Evolutionary conservation across 139 green algal genomes (phyloP), one percentile per base, ranked within the genome.

Genomic region (Tetraselmis chui): DNA sequence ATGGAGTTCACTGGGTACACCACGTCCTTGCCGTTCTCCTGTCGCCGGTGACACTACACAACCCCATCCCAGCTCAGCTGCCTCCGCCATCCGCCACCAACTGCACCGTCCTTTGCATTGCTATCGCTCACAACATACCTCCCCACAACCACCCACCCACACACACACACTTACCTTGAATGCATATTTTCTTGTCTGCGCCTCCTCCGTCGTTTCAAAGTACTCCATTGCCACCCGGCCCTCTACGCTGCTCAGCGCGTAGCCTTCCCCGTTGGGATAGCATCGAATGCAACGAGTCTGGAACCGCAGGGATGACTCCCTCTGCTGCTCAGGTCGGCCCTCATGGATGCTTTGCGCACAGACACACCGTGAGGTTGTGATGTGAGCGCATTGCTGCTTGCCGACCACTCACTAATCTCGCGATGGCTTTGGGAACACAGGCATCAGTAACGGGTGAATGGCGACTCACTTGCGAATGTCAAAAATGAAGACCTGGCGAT

Each of bases 141-240:
- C n/a, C n/a, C n/a, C n/a, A n/a, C n/a, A n/a, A n/a, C n/a, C n/a
- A n/a, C n/a, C 18, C 75, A 31, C 30, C 23, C 76, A 25, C 23
- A 24, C 26, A 25, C 30, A 26, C 59, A 59, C 30, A 30, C 78
- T 28, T 29, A 90, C 88, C 86, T 96, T 98, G 90, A 98, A 98
- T 0, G 95, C 95, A 79, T 97, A 98, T 86, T 96, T 96, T 28
- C 81, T 85, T 26, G 84, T 85, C 84, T 95, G 91, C 28, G 29
- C 78, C n/a, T 87, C 79, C 1, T 93, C 85, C 1, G 31, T 32
- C 26, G 76, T 74, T 76, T 96, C 93, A 78, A 96, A 94, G 58
- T 90, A 93, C 82, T 97, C 93, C 88, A 96, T 94, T 18, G 94
- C 93, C 76, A 98, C 94, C 2, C 94, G 86, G n/a, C 95, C 95